Evolutionary conservation across 2,329 filamentous ascomycete species (phyloP).

Genomic region (Triangularia verruculosa): DNA sequence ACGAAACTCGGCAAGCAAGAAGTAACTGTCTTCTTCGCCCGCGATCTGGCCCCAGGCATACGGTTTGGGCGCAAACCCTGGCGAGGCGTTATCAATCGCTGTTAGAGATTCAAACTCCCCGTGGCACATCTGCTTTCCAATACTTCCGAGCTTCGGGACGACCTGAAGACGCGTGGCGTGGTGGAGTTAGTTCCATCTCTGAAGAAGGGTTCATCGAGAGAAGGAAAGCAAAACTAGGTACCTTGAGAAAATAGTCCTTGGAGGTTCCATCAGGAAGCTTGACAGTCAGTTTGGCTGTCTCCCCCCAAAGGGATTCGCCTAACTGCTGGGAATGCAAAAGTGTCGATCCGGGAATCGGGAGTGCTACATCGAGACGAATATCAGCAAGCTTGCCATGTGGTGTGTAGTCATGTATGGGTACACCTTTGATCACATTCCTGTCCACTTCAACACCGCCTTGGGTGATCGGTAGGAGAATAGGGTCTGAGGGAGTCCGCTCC

Average conservation of each 20-base stretch:
- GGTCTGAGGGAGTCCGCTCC: background rate
- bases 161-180: background rate
- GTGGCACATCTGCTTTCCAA: constrained; percentile 11
- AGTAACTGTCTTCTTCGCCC: constrained; percentile 13
- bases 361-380: background rate
- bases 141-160: background rate
- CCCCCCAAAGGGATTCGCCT: background rate
- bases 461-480: background rate
- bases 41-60: constrained; percentile 13
- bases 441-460: background rate
- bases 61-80: constrained; percentile 14
- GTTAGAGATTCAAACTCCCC: constrained; percentile 22
- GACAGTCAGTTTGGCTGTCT: background rate
- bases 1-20: constrained; percentile 20
- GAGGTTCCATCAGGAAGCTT: background rate
- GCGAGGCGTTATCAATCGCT: constrained; percentile 16
- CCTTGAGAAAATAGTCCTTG: background rate
- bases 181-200: background rate
- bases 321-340: background rate
- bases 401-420: background rate
- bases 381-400: background rate
- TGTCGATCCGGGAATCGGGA: background rate
- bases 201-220: background rate
- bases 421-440: background rate
- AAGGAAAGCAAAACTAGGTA: background rate